These are phyloP conservation scores for Penicillium nordicum DNA, from an alignment of 2,329 filamentous ascomycete species.

Conservation along the genomic window DNA sequence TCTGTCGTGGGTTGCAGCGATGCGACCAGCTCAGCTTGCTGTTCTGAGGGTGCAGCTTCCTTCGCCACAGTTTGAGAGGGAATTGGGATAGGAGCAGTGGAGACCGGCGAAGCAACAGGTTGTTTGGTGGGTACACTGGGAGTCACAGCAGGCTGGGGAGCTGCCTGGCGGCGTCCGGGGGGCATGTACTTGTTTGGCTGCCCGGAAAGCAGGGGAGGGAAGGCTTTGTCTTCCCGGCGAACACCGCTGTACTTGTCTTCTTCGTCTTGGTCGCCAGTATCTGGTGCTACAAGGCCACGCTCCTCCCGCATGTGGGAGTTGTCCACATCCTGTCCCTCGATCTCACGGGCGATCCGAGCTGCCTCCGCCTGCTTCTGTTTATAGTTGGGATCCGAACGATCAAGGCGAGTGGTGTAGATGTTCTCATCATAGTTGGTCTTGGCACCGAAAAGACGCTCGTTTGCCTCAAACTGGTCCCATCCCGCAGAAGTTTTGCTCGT, in stretches of 20 bases:
- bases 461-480: conserved; percentile 95
- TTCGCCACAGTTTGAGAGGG: conserved; percentile 27
- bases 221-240: conserved; percentile 61
- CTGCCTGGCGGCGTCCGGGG: conserved; percentile 77
- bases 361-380: conserved; percentile 73
- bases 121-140: conserved; percentile 84
- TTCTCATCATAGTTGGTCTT: conserved; percentile 91
- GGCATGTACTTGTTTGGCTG: conserved; percentile 78
- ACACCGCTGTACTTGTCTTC: conserved; percentile 98
- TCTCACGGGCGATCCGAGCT: conserved; percentile 82
- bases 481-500: conserved; percentile 45
- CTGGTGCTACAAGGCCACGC: conserved; percentile 64
- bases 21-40: conserved; percentile 19
- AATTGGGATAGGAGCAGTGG: conserved; percentile 40
- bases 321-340: conserved; percentile 69
- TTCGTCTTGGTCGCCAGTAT: conserved; percentile 71
- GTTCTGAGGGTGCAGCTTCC: conserved; percentile 22
- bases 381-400: conserved; percentile 79
- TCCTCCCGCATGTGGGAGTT: conserved; percentile 90
- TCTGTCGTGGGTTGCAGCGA: conserved; percentile 24
- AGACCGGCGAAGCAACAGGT: conserved; percentile 60
- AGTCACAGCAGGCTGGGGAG: conserved; percentile 67
- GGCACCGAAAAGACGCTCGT: conserved; percentile 81
- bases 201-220: conserved; percentile 62
- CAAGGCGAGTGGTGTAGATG: conserved; percentile 87